Evolutionary conservation across 2,329 filamentous ascomycete genomes (phyloP).

Genomic region (Scedosporium aurantiacum): DNA sequence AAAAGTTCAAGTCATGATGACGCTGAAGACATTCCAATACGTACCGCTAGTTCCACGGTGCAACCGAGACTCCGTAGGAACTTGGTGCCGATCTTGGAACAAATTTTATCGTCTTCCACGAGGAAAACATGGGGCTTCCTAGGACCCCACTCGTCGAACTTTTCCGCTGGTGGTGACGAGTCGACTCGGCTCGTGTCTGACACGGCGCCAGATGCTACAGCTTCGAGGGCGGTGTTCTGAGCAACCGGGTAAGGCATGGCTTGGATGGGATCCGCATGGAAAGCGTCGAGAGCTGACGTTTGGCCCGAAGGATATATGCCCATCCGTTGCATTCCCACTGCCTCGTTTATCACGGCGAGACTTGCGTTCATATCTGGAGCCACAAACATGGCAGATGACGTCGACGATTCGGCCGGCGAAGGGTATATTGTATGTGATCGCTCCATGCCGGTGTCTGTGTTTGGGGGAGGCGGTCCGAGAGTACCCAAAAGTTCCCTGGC

Average conservation of each 20-base stretch:
- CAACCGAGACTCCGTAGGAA: slow-evolving; percentile 56
- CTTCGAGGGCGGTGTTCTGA: slow-evolving; percentile 14
- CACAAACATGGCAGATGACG: slow-evolving; percentile 46
- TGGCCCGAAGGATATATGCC: slow-evolving; percentile 87
- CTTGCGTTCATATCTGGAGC: slow-evolving; percentile 18
- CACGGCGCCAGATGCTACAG: neutral
- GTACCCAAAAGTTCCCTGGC: slow-evolving; percentile 40
- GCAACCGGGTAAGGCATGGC: slow-evolving; percentile 74
- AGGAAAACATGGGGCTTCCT: slow-evolving; percentile 72
- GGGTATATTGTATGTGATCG: slow-evolving; percentile 3
- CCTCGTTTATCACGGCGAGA: slow-evolving; percentile 40
- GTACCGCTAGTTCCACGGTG: slow-evolving; percentile 55
- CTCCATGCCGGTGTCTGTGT: neutral
- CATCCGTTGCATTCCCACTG: slow-evolving; percentile 43
- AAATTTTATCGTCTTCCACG: slow-evolving; percentile 71
- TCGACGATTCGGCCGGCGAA: slow-evolving; percentile 2
- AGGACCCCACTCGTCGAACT: slow-evolving; percentile 39
- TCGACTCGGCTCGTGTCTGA: slow-evolving; percentile 19
- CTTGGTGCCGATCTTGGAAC: slow-evolving; percentile 56
- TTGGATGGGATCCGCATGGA: slow-evolving; percentile 86
- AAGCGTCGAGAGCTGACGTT: slow-evolving; percentile 86
- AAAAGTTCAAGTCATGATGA: neutral
- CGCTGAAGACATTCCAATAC: slow-evolving; percentile 16
- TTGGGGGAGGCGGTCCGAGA: neutral
- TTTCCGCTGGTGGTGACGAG: slow-evolving; percentile 29